These are phyloP conservation scores for Amauroascus verrucosus DNA, from an alignment of 2,329 filamentous ascomycete species.

Conservation along the genomic window DNA sequence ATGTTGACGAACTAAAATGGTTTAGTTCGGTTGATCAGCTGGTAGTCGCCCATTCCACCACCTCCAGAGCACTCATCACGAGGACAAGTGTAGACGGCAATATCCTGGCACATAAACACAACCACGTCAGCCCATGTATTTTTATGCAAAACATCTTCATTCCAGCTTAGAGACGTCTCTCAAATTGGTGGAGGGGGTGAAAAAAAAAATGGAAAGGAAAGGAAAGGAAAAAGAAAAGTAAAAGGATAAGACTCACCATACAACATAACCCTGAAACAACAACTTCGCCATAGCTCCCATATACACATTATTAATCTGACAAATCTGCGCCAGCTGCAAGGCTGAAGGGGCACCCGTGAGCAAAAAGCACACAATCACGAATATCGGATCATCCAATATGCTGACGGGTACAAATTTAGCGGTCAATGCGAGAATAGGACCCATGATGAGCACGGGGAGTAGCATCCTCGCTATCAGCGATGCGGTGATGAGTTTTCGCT, in stretches of 20 bases:
- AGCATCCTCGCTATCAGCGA: slow-evolving; percentile 84
- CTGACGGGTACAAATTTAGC: slow-evolving; percentile 88
- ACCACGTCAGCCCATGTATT: background rate
- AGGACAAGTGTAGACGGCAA: slow-evolving; percentile 83
- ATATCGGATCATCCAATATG: slow-evolving; percentile 95
- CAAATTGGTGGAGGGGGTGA: too few relatives aligned
- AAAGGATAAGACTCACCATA: slow-evolving; percentile 76
- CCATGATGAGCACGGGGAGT: slow-evolving; percentile 83
- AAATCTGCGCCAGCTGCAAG: slow-evolving; percentile 92
- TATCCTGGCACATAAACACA: slow-evolving; percentile 50
- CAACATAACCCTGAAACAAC: slow-evolving; percentile 91
- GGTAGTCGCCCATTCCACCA: slow-evolving; percentile 68
- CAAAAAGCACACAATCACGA: slow-evolving; percentile 94
- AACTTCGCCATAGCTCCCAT: slow-evolving; percentile 89
- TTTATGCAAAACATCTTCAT: background rate
- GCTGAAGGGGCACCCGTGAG: slow-evolving; percentile 89
- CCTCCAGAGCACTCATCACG: slow-evolving; percentile 84
- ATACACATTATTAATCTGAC: slow-evolving; percentile 94
- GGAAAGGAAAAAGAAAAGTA: too few relatives aligned
- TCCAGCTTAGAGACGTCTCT: too few relatives aligned
- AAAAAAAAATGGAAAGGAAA: too few relatives aligned
- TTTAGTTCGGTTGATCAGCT: background rate
- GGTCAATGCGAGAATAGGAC: slow-evolving; percentile 71
- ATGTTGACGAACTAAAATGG: background rate
- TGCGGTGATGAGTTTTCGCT: slow-evolving; percentile 72